Evolutionary conservation across 257 asterid species (phyloP).

Genomic region (Penstemon newberryi): DNA sequence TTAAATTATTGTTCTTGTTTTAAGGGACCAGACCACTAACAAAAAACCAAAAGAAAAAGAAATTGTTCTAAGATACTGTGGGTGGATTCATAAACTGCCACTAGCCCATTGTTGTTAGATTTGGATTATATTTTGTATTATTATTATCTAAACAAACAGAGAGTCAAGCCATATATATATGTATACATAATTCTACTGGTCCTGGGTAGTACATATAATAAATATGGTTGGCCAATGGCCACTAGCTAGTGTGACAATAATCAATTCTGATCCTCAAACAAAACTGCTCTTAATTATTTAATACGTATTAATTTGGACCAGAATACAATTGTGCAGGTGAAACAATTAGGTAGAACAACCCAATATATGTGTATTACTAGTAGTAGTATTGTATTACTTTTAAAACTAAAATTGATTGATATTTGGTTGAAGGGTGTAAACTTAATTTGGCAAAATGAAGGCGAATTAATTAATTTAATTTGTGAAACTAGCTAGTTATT

Average conservation of each 20-base stretch:
- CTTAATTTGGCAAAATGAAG: no score
- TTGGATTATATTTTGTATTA: background rate
- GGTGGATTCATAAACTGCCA: no score
- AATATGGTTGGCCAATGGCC: slow-evolving; percentile 44
- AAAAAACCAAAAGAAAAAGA: background rate
- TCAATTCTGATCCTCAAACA: slow-evolving; percentile 29
- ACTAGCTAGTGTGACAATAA: background rate
- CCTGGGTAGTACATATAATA: slow-evolving; percentile 1
- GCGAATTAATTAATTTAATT: no score
- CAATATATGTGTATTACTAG: no score
- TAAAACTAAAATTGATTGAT: no score
- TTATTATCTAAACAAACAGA: no score
- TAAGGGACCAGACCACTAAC: slow-evolving; percentile 22
- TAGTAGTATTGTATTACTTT: no score
- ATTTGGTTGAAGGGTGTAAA: no score
- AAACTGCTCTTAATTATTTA: slow-evolving; percentile 30
- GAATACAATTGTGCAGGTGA: slow-evolving; percentile 38
- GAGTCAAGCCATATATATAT: no score
- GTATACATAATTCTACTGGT: no score
- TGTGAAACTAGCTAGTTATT: no score
- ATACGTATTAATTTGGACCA: slow-evolving; percentile 30
- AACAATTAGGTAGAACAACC: slow-evolving; percentile 42
- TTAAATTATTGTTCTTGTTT: slow-evolving; percentile 11
- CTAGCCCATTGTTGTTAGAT: slow-evolving; percentile 31
- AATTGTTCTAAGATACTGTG: no score